A percentile compares a stretch with the other conserved stretches of the same genome.
phyloP scores from a whole-genome alignment of 176 grass and related monocot genomes.

The Metroxylon sagu region DNA sequence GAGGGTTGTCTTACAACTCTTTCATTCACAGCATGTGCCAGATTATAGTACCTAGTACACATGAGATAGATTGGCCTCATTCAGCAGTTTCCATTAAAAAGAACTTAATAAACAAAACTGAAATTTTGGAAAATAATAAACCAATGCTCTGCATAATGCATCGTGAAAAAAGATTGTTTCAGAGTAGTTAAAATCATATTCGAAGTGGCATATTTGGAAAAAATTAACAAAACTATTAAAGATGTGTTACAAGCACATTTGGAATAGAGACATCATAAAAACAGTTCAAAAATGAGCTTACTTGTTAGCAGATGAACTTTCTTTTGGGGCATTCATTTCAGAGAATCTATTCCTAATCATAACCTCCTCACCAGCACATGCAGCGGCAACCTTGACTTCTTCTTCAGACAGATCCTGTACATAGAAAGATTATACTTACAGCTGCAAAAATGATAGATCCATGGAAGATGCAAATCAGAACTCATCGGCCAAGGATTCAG shows the following conservation, averaged over 20 bases:
- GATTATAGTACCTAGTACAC: constrained; percentile 74
- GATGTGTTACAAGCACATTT: not conserved
- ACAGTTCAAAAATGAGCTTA: constrained; percentile 24
- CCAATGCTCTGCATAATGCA: too few species aligned
- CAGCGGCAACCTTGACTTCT: constrained; percentile 83
- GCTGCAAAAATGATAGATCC: too few species aligned
- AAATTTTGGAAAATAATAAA: too few species aligned
- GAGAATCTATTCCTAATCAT: constrained; percentile 98
- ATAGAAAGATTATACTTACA: not conserved
- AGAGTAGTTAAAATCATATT: too few species aligned
- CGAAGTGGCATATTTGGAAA: too few species aligned
- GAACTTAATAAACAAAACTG: too few species aligned
- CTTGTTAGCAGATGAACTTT: constrained; percentile 83
- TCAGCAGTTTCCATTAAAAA: too few species aligned
- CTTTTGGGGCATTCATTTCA: constrained; percentile 95
- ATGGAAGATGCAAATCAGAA: constrained; percentile 18
- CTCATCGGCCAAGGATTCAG: not conserved
- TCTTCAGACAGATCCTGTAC: constrained; percentile 86
- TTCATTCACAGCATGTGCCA: constrained; percentile 94
- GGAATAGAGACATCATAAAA: not conserved
- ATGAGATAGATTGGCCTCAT: not conserved
- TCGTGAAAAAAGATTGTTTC: too few species aligned
- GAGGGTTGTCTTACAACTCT: constrained; percentile 84
- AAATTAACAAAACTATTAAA: too few species aligned
- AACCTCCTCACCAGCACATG: constrained; percentile 91